Base-by-base conservation (phyloP, 148 eudicot species). In the Hydrangea macrophylla region DNA sequence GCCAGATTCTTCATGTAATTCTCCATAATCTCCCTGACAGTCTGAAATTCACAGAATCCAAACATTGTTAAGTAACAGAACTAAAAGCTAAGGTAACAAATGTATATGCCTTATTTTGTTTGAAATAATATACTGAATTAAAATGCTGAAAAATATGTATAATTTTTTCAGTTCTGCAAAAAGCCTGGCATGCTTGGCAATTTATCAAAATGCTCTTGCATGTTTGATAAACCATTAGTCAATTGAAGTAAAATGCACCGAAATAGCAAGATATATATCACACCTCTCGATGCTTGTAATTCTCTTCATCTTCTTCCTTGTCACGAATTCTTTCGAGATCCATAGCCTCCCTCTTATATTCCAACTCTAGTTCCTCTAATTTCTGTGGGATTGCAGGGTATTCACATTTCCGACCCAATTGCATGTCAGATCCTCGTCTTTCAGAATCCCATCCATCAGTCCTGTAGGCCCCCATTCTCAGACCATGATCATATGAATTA, bases 291-390 rank as follows among this genome's bases (percentile, higher is more conserved):
- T 95, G 99, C 75, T 81, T 89, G 82, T 67, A 57, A 70, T 84
- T 91, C 76, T 95, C 99, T 64, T 87, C 97, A 66, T 89, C 97
- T 79, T 89, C 88, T 80, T 91, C 92, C 78, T 85, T 82, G 73
- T 95, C 96, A 59, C 93, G 90, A 65, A 85, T 75, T 76, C 76
- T 78, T 57, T 75, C 86, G 72, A 95, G 88, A 79, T 95, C 87
- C 70, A 77, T 75, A 4, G 92, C 87, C 73, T 89, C 96, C 79
- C 83, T 89, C 72, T 80, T 82, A 70, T 87, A 85, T 76, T 89
- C 96, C 76, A 81, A 80, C 81, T 95, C 96, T 32, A 91, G 63
- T 55, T 89, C 96, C 79, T 95, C 99, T 64, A 95, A 79, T 13
- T 88, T 78, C 65, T 79, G 85, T 2, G 81, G 72, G 40, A 84